Conservation (phyloP, 2,329 filamentous ascomycete species). For the Daldinia sp. region DNA sequence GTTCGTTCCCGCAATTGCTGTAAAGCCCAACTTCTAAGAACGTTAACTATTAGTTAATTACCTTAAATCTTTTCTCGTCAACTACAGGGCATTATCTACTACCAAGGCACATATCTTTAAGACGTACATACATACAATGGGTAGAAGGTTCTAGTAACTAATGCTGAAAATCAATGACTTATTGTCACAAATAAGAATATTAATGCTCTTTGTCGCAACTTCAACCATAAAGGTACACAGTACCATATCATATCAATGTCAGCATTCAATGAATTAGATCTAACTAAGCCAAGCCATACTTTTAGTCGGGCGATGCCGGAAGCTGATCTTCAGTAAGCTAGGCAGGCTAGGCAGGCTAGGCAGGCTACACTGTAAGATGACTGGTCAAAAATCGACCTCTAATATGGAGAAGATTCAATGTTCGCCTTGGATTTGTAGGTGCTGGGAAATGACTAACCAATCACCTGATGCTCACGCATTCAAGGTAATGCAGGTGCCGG, state of each 20-base stretch:
- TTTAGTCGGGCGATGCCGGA: conserved; percentile 48
- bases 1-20: not conserved
- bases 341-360: conserved; percentile 28
- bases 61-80: not conserved
- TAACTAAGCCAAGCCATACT: conserved; percentile 34
- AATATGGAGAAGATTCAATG: conserved; percentile 20
- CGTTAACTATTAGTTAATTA: not conserved
- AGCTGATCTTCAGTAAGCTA: conserved; percentile 36
- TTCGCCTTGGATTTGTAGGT: conserved; percentile 37
- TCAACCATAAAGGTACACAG: conserved; percentile 7
- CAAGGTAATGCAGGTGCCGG: conserved; percentile 19
- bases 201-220: not conserved
- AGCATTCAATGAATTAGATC: conserved; percentile 24
- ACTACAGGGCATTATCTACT: too few relatives aligned
- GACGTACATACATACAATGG: too few relatives aligned
- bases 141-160: too few relatives aligned
- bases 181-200: not conserved
- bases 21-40: conserved; percentile 1
- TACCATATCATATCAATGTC: conserved; percentile 8
- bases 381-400: conserved; percentile 21
- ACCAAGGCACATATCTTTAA: too few relatives aligned
- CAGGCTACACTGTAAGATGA: conserved; percentile 27
- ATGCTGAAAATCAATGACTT: not conserved
- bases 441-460: conserved; percentile 32
- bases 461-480: conserved; percentile 19